Evolutionary conservation across 2,329 filamentous ascomycete genomes (phyloP).

Genomic region (Alternaria hordeiaustralica): DNA sequence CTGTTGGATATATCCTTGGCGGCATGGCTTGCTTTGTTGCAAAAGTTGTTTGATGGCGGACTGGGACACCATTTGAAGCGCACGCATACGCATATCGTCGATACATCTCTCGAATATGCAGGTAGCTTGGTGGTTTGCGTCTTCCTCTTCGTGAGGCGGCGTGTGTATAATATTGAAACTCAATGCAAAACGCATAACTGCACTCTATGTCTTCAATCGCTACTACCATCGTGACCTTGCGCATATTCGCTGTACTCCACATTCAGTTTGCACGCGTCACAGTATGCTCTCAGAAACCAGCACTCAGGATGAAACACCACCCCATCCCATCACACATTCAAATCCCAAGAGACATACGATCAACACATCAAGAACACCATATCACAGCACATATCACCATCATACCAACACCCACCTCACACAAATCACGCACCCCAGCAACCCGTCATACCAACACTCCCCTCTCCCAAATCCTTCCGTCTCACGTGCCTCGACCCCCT

Average conservation of each 20-base stretch:
- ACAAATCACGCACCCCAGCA: background rate
- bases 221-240: background rate
- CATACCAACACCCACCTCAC: background rate
- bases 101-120: background rate
- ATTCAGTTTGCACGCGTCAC: background rate
- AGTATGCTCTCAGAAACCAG: background rate
- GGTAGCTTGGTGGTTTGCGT: background rate
- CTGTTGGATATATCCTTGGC: background rate
- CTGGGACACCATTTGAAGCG: background rate
- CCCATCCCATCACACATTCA: background rate
- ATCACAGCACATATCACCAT: background rate
- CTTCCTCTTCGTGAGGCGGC: background rate
- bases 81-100: background rate
- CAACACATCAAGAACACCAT: background rate
- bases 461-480: background rate
- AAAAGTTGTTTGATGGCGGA: conserved; percentile 2
- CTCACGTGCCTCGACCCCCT: background rate
- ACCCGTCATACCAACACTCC: background rate
- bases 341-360: background rate
- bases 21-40: conserved; percentile 1
- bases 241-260: background rate
- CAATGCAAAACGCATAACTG: conserved; percentile 1
- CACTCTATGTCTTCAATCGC: background rate
- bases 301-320: background rate
- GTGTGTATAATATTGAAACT: conserved; percentile 1